These are phyloP conservation scores for Xylariaceae sp. DNA, from an alignment of 2,329 filamentous ascomycete genomes.

Conservation along the genomic window DNA sequence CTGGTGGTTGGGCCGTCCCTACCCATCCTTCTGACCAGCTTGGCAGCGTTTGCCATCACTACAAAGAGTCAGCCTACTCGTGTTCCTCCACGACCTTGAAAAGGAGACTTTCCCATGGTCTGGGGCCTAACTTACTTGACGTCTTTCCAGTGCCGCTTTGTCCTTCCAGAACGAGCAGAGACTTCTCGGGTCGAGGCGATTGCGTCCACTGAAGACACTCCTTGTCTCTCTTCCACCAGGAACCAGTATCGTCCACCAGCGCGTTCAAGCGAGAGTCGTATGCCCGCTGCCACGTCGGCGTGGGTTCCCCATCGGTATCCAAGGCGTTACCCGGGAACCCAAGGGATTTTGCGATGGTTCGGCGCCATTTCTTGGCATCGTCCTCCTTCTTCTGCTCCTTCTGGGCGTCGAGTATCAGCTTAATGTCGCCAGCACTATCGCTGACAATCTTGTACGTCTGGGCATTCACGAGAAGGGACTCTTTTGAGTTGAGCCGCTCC, in stretches of 20 bases:
- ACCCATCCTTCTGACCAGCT: slow-evolving; percentile 20
- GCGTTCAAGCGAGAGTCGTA: slow-evolving; percentile 26
- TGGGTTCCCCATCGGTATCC: slow-evolving; percentile 25
- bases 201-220: slow-evolving; percentile 20
- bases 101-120: too few species aligned
- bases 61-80: not conserved
- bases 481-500: slow-evolving; percentile 29
- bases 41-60: slow-evolving; percentile 27
- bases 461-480: slow-evolving; percentile 27
- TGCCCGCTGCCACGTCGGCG: slow-evolving; percentile 25
- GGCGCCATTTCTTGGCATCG: slow-evolving; percentile 27
- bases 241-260: slow-evolving; percentile 25
- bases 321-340: slow-evolving; percentile 24
- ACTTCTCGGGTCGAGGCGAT: slow-evolving; percentile 13
- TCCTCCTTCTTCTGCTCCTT: slow-evolving; percentile 27
- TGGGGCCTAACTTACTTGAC: slow-evolving; percentile 14
- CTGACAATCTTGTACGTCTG: slow-evolving; percentile 30
- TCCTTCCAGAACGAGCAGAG: slow-evolving; percentile 24
- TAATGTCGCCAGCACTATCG: slow-evolving; percentile 26
- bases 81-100: slow-evolving; percentile 1
- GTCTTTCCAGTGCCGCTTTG: slow-evolving; percentile 28
- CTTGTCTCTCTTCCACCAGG: slow-evolving; percentile 21
- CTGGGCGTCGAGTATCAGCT: slow-evolving; percentile 25
- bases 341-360: slow-evolving; percentile 22
- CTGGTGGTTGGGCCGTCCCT: slow-evolving; percentile 19